Percentiles rank a stretch among this genome's conserved stretches.
Conservation (phyloP, 306 rosid species). For the Albizia julibrissin region DNA sequence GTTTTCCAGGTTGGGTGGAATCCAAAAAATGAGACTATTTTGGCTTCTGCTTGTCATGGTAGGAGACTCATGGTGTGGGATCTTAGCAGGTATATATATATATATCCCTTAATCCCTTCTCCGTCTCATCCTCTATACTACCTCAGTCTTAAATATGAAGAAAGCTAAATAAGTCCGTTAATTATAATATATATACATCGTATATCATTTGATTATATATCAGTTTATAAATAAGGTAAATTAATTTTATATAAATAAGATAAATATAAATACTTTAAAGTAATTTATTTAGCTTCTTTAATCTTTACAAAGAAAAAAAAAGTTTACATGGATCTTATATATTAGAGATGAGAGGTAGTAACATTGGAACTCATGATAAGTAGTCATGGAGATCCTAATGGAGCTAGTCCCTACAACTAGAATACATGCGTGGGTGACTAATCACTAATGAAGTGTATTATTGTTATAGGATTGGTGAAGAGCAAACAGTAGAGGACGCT, state of each 20-base stretch:
- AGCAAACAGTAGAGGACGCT: constrained; percentile 87
- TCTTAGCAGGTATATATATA: constrained; percentile 78
- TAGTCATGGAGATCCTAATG: not conserved
- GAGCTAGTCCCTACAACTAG: not conserved
- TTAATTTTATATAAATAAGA: too few species aligned
- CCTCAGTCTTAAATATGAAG: too few species aligned
- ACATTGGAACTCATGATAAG: not conserved
- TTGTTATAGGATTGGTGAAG: constrained; percentile 90
- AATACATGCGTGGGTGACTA: not conserved
- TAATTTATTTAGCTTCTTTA: too few species aligned
- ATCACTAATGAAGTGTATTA: not conserved
- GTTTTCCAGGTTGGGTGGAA: constrained; percentile 99
- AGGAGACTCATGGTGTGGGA: constrained; percentile 99
- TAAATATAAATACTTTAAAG: too few species aligned
- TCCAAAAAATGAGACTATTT: constrained; percentile 92
- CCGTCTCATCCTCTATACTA: too few species aligned
- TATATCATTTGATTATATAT: too few species aligned
- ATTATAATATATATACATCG: too few species aligned
- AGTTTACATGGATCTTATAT: too few species aligned
- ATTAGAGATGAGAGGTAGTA: too few species aligned
- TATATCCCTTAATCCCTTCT: constrained; percentile 1
- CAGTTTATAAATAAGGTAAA: too few species aligned
- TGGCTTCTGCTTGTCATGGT: constrained; percentile 95
- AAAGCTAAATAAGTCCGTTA: too few species aligned
- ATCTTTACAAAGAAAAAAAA: too few species aligned